Conservation (phyloP, 768 basidiomycete species). For the Phanerochaete sordida region DNA sequence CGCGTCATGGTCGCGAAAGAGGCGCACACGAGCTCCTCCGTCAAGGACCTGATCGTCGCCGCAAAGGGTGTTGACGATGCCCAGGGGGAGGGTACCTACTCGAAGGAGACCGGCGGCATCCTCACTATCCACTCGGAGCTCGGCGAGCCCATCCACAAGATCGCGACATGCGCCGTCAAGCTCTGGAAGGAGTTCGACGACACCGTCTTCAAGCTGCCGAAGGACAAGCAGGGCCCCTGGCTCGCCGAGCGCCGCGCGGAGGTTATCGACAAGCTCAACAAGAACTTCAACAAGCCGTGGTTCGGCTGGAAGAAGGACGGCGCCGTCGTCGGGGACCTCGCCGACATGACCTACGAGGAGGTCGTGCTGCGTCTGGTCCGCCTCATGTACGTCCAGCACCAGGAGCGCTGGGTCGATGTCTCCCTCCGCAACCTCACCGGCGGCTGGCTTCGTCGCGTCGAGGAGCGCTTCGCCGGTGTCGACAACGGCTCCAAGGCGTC, state of each 20-base stretch:
- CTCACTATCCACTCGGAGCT: conserved; percentile 97
- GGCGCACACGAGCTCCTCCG: conserved; percentile 89
- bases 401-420: conserved; percentile 90
- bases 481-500: conserved; percentile 81
- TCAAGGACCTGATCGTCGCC: conserved; percentile 95
- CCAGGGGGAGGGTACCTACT: conserved; percentile 93
- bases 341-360: conserved; percentile 99
- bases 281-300: conserved; percentile 95
- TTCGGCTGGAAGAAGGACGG: conserved; percentile 97
- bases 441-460: conserved; percentile 94
- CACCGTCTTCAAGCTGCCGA: conserved; percentile 90
- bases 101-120: conserved; percentile 92
- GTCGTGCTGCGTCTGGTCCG: conserved; percentile 87
- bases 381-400: conserved; percentile 90
- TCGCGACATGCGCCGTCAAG: conserved; percentile 94
- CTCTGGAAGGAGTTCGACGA: conserved; percentile 99
- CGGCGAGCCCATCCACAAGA: conserved; percentile 98
- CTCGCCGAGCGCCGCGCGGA: conserved; percentile 83
- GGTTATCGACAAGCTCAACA: conserved; percentile 88
- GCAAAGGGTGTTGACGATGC: conserved; percentile 89
- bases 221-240: conserved; percentile 93
- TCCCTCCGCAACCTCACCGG: conserved; percentile 91
- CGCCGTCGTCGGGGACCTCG: conserved; percentile 74
- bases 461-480: conserved; percentile 92
- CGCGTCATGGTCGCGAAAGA: conserved; percentile 99